Evolutionary conservation across 768 basidiomycete genomes (phyloP), one percentile per base, ranked within the genome.

Genomic region (Boletus tomentosulus): DNA sequence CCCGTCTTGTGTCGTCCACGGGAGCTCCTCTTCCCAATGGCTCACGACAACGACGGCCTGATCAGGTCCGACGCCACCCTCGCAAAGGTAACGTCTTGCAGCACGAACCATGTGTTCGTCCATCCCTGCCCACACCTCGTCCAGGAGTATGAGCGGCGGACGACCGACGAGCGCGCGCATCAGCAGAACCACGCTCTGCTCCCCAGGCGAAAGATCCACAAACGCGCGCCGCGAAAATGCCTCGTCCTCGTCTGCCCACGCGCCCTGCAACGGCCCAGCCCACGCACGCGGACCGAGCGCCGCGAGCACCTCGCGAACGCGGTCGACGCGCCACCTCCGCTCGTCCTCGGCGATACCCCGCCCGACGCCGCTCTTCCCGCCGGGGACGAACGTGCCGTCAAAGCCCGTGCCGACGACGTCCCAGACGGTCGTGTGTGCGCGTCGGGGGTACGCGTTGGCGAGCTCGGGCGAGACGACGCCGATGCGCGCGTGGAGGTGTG

Each of bases 51-150:
- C 78, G 24, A 92, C 86, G 2, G 86, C 87, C 72, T 97, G 92
- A 41, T 78, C 72, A 11, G 69, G 59, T 22, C 72, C 73, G 24
- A 86, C 64, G 0, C 80, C 83, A 1, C 71, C 74, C 19, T 71
- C 64, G 11, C 85, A 74, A 42, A 99, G 65, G 63, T 91, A 90
- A 39, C 58, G 60, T 57, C 80, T 74, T 39, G 84, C 89, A 35
- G 80, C 79, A 16, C 68, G 68, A 30, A 95, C 82, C 83, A 92
- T 90, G 6, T 68, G 71, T 42, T 82, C 85, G 58, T 90, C 90
- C 91, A 98, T 95, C 25, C 94, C 95, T 24, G 89, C 85, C 82
- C 91, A 94, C 9, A 86, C 89, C 66, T 99, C 96, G 63, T 99
- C 96, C 38, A 98, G 72, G 10, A 98, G 74, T 7, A 98, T 76